Conservation (phyloP, 2,329 filamentous ascomycete species). For the Aspergillus pseudonomiae region DNA sequence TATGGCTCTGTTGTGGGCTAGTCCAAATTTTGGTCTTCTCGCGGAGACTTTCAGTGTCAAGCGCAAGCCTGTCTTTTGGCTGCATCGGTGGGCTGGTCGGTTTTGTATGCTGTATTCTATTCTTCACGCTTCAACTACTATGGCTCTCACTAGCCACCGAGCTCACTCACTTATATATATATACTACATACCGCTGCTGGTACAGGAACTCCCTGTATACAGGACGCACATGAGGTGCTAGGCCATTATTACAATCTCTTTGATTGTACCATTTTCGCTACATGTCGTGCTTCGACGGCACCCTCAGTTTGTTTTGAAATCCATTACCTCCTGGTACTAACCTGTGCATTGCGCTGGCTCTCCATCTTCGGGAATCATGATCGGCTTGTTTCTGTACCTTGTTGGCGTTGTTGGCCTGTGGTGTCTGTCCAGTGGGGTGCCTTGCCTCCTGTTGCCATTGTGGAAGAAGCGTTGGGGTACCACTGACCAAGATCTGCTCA, state of each 20-base stretch:
- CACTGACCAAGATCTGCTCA: too few relatives aligned
- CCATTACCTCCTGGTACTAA: not conserved
- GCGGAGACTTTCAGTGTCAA: not conserved
- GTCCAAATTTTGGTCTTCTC: not conserved
- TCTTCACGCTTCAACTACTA: not conserved
- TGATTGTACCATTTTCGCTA: not conserved
- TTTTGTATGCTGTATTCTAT: not conserved
- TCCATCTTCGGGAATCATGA: not conserved
- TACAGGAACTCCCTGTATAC: not conserved
- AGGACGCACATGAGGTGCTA: not conserved
- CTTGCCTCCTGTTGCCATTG: not conserved
- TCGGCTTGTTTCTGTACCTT: not conserved
- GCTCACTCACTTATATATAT: not conserved
- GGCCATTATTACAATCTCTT: not conserved
- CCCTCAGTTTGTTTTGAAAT: not conserved
- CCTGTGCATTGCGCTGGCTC: not conserved
- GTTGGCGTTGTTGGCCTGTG: not conserved
- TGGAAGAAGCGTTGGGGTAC: not conserved
- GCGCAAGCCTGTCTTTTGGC: not conserved
- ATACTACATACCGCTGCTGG: not conserved
- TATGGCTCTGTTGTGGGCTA: not conserved
- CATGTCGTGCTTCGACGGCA: not conserved
- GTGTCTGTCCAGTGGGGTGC: not conserved
- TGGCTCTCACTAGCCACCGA: not conserved
- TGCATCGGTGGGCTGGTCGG: conserved; percentile 6